phyloP scores from a whole-genome alignment of 2,329 filamentous ascomycete genomes.

The Akanthomyces muscarius region DNA sequence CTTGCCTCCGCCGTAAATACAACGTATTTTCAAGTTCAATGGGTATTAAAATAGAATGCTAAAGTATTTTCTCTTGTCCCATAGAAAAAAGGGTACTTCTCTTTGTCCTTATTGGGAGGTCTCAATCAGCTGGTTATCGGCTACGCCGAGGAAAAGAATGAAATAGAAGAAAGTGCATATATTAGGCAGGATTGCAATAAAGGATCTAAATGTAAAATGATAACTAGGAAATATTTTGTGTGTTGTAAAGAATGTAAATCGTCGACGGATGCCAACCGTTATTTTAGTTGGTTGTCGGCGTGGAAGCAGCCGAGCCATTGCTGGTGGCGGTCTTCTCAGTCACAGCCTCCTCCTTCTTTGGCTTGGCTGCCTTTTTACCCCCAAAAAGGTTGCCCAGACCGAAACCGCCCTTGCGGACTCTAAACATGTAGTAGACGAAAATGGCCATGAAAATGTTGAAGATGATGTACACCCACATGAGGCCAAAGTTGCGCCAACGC shows the following conservation, averaged over 20 bases:
- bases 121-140: no score
- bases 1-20: no score
- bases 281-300: background rate
- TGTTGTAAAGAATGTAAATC: background rate
- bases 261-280: background rate
- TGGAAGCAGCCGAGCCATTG: background rate
- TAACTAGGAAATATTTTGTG: background rate
- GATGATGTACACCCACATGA: conserved; percentile 62
- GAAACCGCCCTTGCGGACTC: conserved; percentile 39
- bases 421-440: conserved; percentile 58
- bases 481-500: conserved; percentile 66
- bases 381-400: conserved; percentile 12
- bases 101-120: no score
- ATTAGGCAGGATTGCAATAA: background rate
- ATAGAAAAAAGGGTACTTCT: no score
- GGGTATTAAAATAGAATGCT: no score
- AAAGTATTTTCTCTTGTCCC: no score
- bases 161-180: background rate
- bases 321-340: conserved; percentile 7
- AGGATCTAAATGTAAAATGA: background rate
- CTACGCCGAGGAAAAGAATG: background rate
- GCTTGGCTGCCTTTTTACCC: conserved; percentile 10
- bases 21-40: no score
- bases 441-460: conserved; percentile 61
- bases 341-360: conserved; percentile 5